Percentiles rank a stretch among this genome's conserved stretches.
These are phyloP conservation scores for Termitomyces sp. DNA, from an alignment of 768 basidiomycete genomes.

Conservation along the genomic window DNA sequence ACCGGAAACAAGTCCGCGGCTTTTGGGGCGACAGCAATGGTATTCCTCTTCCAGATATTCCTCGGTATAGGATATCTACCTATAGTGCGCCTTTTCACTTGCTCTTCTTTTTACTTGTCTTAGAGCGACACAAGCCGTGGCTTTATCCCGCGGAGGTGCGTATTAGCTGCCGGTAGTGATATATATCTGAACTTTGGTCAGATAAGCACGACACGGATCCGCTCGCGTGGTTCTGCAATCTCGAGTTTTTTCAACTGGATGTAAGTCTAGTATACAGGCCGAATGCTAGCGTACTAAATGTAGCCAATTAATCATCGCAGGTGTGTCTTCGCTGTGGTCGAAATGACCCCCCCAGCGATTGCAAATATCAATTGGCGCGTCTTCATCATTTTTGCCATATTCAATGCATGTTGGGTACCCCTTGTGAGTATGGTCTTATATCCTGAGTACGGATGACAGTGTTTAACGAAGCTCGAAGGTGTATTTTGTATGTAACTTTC, in stretches of 20 bases:
- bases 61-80: slow-evolving; percentile 38
- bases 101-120: not conserved
- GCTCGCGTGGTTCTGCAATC: slow-evolving; percentile 33
- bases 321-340: slow-evolving; percentile 39
- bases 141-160: slow-evolving; percentile 33
- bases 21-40: slow-evolving; percentile 38
- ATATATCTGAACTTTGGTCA: not conserved
- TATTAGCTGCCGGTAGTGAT: not conserved
- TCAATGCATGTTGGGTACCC: slow-evolving; percentile 44
- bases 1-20: slow-evolving; percentile 32
- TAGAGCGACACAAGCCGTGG: slow-evolving; percentile 24
- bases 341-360: slow-evolving; percentile 43
- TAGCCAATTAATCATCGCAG: slow-evolving; percentile 4
- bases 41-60: slow-evolving; percentile 42
- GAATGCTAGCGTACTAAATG: not conserved
- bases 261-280: slow-evolving; percentile 13
- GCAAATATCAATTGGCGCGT: slow-evolving; percentile 42
- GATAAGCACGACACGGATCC: slow-evolving; percentile 39
- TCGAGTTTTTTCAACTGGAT: slow-evolving; percentile 34
- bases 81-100: slow-evolving; percentile 27
- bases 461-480: slow-evolving; percentile 2
- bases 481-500: slow-evolving; percentile 15
- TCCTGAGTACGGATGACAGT: not conserved
- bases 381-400: slow-evolving; percentile 45
- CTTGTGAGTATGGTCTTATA: slow-evolving; percentile 30